Evolutionary conservation across 192 early-diverging fungal genomes (phyloP), one percentile per base, ranked within the genome.

Genomic region (Coemansia sp.): DNA sequence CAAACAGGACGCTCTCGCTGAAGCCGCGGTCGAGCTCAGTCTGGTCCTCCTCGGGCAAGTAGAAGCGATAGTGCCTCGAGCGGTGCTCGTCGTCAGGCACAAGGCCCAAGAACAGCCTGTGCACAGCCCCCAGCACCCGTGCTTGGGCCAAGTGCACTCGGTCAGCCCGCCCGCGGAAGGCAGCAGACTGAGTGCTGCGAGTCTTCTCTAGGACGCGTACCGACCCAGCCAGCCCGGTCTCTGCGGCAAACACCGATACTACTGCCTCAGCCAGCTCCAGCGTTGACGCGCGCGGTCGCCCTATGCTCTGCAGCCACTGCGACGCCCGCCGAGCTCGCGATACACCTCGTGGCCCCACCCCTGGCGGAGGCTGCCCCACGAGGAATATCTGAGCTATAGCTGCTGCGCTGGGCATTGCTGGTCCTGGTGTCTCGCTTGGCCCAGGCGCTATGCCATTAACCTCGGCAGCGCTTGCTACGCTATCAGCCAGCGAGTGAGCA

Each of bases 1-100:
- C 89, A 71, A 88, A 90, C 59, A 87, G 65, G n/a, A 90, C 87
- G 70, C 87, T 88, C 65, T 90, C 89, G 68, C 76, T 81, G 77
- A 88, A 90, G 8, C 85, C 86, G 33, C 79, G 83, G 46, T 87
- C 85, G 31, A 90, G 76, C 83, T 90, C 89, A 5, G 74, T 40
- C 76, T 88, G 88, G 73, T 90, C 89, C 53, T 90, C 89, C 39
- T 86, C 82, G 9, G 89, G 86, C 13, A 90, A 63, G 45, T 84
- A 83, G 21, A 69, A 73, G 31, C 86, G 75, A 65, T 90, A 88
- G 46, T 74, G 74, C 9, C 87, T 81, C 20, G 81, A 74, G 46
- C 83, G 69, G 39, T 77, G 79, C 46, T 53, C 50, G 53, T 62
- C 69, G 20, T 23, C 56, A 9, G 74, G 74, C 63, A 83, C 82